Evolutionary conservation across 2,329 filamentous ascomycete species (phyloP), one percentile per base, ranked within the genome.

Genomic region (Dactylella cylindrospora): DNA sequence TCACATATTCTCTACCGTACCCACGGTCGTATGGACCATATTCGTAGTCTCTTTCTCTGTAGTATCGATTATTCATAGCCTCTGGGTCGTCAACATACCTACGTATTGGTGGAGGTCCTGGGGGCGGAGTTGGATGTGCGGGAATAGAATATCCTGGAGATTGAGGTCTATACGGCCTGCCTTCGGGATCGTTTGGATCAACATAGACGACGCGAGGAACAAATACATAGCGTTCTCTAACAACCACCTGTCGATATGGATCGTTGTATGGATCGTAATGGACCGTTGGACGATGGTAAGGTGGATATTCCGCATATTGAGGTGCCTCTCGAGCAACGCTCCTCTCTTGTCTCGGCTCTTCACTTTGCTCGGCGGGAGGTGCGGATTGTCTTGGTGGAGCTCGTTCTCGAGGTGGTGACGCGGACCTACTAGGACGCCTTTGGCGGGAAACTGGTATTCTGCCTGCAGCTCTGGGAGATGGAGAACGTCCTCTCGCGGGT

Each of bases 51-150:
- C 55, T 19, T 36, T 61, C 55, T 32, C 55, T 46, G 25, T 61
- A 61, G 5, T 45, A 29, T 41, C 55, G 26, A 19, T 61, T 47
- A 46, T 47, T 52, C 39, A 61, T 47, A 17, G 53, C 25, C 35
- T 61, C 55, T 17, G 40, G 47, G 33, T 61, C 55, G 15, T 53
- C 55, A 32, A 49, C 41, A 38, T 61, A 61, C 55, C 55, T 52
- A 38, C 55, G 47, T 29, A 43, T 28, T 26, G 41, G 41, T 22
- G 36, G 47, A 36, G 50, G 26, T 13, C 17, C 33, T 8, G 32
- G 23, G 3, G 46, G 53, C 13, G 54, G 39, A n/a, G 39, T 20
- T n/a, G 40, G 31, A 35, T 43, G 36, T 31, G 38, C 45, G 39
- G 39, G 33, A 36, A 47, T 8, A 2, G 32, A 1, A 15, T 61